A percentile compares a stretch with the other conserved stretches of the same genome.
Conservation (phyloP, 371 early-diverging fungal genomes). For the Mucor velutinosus region DNA sequence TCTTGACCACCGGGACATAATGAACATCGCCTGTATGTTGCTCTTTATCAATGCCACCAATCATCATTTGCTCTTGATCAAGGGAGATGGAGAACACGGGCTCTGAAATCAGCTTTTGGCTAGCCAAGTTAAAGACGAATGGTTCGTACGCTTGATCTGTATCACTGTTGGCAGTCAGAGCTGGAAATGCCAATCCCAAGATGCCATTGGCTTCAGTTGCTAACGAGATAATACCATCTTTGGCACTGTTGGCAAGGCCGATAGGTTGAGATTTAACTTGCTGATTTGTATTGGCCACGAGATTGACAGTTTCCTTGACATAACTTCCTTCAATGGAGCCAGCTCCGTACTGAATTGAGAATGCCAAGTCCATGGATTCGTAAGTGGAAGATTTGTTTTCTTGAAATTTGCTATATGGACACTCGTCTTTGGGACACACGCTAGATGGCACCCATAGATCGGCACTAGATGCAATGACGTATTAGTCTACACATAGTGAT, state of each 20-base stretch:
- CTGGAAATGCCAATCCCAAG: slow-evolving; percentile 30
- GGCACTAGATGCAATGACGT: slow-evolving; percentile 12
- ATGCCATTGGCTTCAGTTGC: slow-evolving; percentile 32
- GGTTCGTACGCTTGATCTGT: slow-evolving; percentile 8
- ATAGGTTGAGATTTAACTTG: slow-evolving; percentile 24
- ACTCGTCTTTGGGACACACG: slow-evolving; percentile 11
- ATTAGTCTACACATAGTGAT: neutral
- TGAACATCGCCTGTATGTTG: slow-evolving; percentile 51
- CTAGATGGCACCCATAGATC: slow-evolving; percentile 27
- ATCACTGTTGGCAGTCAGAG: slow-evolving; percentile 15
- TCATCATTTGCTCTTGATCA: slow-evolving; percentile 48
- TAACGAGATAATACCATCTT: slow-evolving; percentile 5
- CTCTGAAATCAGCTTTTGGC: slow-evolving; percentile 14
- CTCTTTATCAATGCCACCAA: slow-evolving; percentile 56
- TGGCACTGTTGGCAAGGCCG: slow-evolving; percentile 28
- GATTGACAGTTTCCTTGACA: slow-evolving; percentile 22
- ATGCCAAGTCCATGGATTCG: slow-evolving; percentile 8
- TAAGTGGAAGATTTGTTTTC: slow-evolving; percentile 13
- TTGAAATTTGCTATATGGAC: slow-evolving; percentile 15
- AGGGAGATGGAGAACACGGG: slow-evolving; percentile 25
- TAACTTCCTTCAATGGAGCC: slow-evolving; percentile 24
- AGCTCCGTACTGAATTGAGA: slow-evolving; percentile 20
- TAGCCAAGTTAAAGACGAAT: slow-evolving; percentile 21
- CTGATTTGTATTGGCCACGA: slow-evolving; percentile 18
- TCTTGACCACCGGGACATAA: slow-evolving; percentile 40